These are phyloP conservation scores for Lipomyces japonicus DNA, from an alignment of 805 yeast genomes.

Conservation along the genomic window DNA sequence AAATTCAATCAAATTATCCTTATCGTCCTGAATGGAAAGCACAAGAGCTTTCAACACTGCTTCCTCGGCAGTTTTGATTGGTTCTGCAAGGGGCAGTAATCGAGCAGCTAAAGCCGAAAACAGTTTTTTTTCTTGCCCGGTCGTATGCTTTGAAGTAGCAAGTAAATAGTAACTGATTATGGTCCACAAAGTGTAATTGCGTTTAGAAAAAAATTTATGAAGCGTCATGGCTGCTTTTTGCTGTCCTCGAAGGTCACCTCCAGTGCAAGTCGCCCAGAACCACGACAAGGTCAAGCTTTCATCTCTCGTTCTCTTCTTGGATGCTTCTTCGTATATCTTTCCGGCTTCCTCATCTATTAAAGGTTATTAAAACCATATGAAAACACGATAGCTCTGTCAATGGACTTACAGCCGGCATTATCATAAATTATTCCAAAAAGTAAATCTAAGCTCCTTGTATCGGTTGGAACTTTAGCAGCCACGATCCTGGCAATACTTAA, in stretches of 20 bases:
- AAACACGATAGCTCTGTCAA: background rate
- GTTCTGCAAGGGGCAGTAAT: constrained; percentile 50
- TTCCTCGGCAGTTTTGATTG: constrained; percentile 61
- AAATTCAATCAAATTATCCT: constrained; percentile 40
- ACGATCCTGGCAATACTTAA: constrained; percentile 12
- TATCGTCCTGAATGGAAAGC: constrained; percentile 38
- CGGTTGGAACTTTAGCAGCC: constrained; percentile 14
- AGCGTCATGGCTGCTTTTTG: constrained; percentile 28
- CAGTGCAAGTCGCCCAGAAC: constrained; percentile 27
- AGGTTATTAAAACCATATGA: background rate
- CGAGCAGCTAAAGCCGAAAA: constrained; percentile 61
- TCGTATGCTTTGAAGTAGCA: constrained; percentile 37
- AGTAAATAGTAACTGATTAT: constrained; percentile 17
- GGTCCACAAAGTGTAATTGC: constrained; percentile 21
- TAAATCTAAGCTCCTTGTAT: constrained; percentile 16
- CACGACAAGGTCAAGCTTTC: constrained; percentile 14
- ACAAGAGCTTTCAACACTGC: constrained; percentile 55
- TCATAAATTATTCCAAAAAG: constrained; percentile 22
- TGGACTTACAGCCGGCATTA: constrained; percentile 17
- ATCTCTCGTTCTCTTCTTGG: constrained; percentile 23
- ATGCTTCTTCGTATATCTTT: constrained; percentile 20
- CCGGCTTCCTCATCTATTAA: constrained; percentile 11
- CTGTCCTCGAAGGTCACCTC: constrained; percentile 27
- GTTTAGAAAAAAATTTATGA: constrained; percentile 12
- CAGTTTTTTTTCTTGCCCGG: constrained; percentile 48